Evolutionary conservation across 345 rosid genomes (phyloP).

Genomic region (Dipteronia sinensis): DNA sequence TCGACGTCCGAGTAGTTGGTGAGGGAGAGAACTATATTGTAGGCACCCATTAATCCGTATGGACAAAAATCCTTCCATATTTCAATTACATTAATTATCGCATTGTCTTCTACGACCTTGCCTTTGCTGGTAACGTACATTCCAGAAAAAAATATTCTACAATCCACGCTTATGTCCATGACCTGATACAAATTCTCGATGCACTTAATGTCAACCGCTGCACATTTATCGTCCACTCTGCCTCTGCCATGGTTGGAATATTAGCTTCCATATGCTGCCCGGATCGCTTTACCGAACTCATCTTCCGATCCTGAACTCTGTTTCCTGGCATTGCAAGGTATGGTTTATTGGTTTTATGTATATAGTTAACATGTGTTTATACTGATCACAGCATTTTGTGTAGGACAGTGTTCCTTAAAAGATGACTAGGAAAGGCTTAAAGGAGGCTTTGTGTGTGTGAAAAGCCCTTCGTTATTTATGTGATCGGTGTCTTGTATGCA

Average conservation of each 20-base stretch:
- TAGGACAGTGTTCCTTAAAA: background rate
- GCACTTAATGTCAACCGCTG: background rate
- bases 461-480: too few species aligned
- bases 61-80: background rate
- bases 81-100: background rate
- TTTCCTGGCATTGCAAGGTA: too few species aligned
- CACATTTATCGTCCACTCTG: background rate
- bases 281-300: background rate
- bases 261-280: background rate
- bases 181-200: background rate
- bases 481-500: background rate
- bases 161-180: background rate
- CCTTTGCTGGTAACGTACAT: background rate
- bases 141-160: background rate
- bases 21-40: background rate
- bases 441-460: background rate
- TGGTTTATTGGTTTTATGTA: too few species aligned
- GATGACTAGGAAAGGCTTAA: background rate
- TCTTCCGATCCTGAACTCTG: background rate
- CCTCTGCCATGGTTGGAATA: background rate
- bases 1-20: background rate
- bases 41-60: background rate
- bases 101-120: background rate
- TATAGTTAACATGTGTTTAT: too few species aligned
- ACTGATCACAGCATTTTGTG: background rate